phyloP scores from a whole-genome alignment of 192 early-diverging fungal genomes.

The Coemansia sp. region DNA sequence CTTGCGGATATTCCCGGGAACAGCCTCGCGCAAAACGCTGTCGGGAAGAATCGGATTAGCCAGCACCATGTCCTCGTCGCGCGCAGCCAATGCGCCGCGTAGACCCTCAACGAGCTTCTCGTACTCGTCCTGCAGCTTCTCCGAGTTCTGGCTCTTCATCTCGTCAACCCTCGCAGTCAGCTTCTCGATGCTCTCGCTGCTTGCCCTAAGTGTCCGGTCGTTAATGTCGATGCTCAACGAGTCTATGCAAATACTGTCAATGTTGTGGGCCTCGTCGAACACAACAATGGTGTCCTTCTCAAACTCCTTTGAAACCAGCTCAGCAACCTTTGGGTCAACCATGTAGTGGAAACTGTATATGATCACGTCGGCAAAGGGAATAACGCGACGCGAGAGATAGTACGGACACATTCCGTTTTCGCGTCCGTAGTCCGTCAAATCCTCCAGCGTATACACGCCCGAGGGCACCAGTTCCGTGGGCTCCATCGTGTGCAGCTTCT shows the following conservation, averaged over 20 bases:
- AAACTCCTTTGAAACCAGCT: conserved; percentile 93
- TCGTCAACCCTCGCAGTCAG: conserved; percentile 74
- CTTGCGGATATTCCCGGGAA: conserved; percentile 95
- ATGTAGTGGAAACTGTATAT: conserved; percentile 99
- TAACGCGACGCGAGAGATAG: conserved; percentile 83
- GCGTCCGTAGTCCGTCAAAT: conserved; percentile 79
- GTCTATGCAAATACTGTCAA: conserved; percentile 99
- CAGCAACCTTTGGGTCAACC: conserved; percentile 99
- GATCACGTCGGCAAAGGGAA: conserved; percentile 90
- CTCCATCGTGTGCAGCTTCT: conserved; percentile 69
- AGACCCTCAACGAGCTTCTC: conserved; percentile 86
- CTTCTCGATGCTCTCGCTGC: conserved; percentile 74
- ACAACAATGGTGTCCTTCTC: conserved; percentile 96
- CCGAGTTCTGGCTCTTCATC: conserved; percentile 84
- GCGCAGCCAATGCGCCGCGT: conserved; percentile 65
- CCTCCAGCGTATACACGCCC: conserved; percentile 97
- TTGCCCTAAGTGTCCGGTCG: conserved; percentile 85
- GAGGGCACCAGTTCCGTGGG: conserved; percentile 65
- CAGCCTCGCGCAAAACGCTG: conserved; percentile 87
- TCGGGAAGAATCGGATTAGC: conserved; percentile 94
- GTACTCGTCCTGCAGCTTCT: conserved; percentile 91
- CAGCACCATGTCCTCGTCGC: conserved; percentile 87
- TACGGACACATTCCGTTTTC: conserved; percentile 88
- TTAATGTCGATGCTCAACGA: conserved; percentile 94
- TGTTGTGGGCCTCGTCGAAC: conserved; percentile 99